Percentiles rank a stretch among this genome's conserved stretches.
These are phyloP conservation scores for Euphorbia peplus DNA, from an alignment of 345 rosid genomes.

Conservation along the genomic window DNA sequence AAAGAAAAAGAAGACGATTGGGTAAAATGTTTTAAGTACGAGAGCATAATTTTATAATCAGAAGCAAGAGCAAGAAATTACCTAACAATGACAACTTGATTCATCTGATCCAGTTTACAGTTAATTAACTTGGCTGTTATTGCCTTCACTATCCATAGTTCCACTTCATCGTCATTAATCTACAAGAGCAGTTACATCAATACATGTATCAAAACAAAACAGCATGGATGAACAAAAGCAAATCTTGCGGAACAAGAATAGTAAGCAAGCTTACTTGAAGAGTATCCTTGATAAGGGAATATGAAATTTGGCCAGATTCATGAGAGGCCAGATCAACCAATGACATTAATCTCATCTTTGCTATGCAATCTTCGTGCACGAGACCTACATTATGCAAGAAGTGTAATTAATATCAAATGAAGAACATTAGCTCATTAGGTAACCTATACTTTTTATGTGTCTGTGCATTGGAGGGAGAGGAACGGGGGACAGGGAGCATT, in stretches of 20 bases:
- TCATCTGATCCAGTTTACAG: slow-evolving; percentile 94
- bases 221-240: background rate
- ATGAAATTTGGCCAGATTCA: slow-evolving; percentile 72
- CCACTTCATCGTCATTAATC: slow-evolving; percentile 83
- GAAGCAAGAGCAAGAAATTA: slow-evolving; percentile 13
- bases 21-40: background rate
- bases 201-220: slow-evolving; percentile 5
- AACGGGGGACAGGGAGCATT: background rate
- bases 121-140: slow-evolving; percentile 70
- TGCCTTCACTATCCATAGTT: slow-evolving; percentile 85
- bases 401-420: background rate
- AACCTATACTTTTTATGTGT: background rate
- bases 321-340: slow-evolving; percentile 68
- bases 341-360: slow-evolving; percentile 86
- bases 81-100: slow-evolving; percentile 79
- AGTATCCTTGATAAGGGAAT: slow-evolving; percentile 55
- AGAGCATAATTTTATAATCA: background rate
- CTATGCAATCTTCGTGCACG: slow-evolving; percentile 76
- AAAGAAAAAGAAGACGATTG: background rate
- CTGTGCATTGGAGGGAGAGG: too few species aligned
- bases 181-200: slow-evolving; percentile 23
- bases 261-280: slow-evolving; percentile 53
- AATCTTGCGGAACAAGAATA: slow-evolving; percentile 8
- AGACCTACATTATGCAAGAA: slow-evolving; percentile 48
- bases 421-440: background rate